phyloP scores from a whole-genome alignment of 148 eudicot species.

The Cornus suecica region DNA sequence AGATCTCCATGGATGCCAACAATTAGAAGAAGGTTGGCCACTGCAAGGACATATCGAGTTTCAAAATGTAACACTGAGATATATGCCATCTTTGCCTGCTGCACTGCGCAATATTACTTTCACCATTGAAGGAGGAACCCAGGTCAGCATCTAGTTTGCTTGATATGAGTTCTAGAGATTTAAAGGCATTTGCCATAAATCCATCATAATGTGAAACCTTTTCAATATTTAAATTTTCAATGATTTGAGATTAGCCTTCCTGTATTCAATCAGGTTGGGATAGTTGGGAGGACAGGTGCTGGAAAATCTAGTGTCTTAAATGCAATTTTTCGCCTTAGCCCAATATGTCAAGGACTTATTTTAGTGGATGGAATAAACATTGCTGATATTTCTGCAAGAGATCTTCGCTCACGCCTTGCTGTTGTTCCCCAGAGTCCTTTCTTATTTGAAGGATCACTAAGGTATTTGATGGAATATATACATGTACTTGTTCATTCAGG shows the following conservation, averaged over 20 bases:
- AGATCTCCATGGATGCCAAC: conserved; percentile 39
- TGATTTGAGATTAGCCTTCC: not conserved
- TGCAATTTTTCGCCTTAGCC: conserved; percentile 84
- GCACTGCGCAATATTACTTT: conserved; percentile 65
- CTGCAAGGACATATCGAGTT: conserved; percentile 67
- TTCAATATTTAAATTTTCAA: conserved; percentile 1
- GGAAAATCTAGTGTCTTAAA: conserved; percentile 95
- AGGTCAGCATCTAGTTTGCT: conserved; percentile 31
- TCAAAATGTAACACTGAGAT: conserved; percentile 76
- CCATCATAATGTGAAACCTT: not conserved
- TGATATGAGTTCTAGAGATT: not conserved
- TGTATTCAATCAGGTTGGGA: conserved; percentile 59
- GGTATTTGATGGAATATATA: conserved; percentile 35
- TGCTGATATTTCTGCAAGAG: conserved; percentile 41
- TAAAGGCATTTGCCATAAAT: not conserved
- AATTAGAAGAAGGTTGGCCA: conserved; percentile 61
- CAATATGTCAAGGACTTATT: conserved; percentile 62
- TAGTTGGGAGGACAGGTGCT: conserved; percentile 97
- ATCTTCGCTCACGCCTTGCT: conserved; percentile 77
- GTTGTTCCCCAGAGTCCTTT: conserved; percentile 95
- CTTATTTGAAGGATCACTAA: conserved; percentile 88
- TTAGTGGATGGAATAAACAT: conserved; percentile 69
- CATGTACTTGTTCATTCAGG: conserved; percentile 2
- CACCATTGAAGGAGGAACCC: conserved; percentile 67
- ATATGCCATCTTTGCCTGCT: conserved; percentile 81